phyloP scores from a whole-genome alignment of 2,329 filamentous ascomycete genomes.

The Colletotrichum shisoi region DNA sequence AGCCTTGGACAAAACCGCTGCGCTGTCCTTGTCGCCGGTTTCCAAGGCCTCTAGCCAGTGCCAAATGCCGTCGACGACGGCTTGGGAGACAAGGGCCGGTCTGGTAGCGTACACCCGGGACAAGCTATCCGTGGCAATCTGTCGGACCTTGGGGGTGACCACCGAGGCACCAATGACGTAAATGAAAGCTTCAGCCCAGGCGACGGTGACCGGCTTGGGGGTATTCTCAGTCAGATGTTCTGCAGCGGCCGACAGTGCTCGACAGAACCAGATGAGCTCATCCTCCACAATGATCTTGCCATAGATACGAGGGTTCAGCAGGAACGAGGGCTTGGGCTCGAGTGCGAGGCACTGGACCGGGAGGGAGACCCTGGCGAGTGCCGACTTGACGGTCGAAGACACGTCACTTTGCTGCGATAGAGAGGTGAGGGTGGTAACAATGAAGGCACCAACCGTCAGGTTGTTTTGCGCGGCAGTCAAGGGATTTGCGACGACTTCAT shows the following conservation, averaged over 20 bases:
- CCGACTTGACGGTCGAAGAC: slow-evolving; percentile 55
- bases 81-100: slow-evolving; percentile 65
- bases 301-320: slow-evolving; percentile 85
- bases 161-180: slow-evolving; percentile 73
- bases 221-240: slow-evolving; percentile 60
- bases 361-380: slow-evolving; percentile 67
- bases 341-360: slow-evolving; percentile 70
- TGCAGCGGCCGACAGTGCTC: slow-evolving; percentile 71
- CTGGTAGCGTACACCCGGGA: slow-evolving; percentile 69
- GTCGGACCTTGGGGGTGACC: slow-evolving; percentile 69
- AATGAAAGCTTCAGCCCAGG: slow-evolving; percentile 88
- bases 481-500: slow-evolving; percentile 80
- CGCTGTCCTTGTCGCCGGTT: slow-evolving; percentile 78
- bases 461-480: slow-evolving; percentile 81
- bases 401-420: slow-evolving; percentile 63
- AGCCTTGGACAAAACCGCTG: slow-evolving; percentile 70
- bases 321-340: slow-evolving; percentile 85
- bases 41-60: slow-evolving; percentile 75
- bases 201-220: slow-evolving; percentile 61
- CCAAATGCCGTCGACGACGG: slow-evolving; percentile 79
- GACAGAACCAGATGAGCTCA: slow-evolving; percentile 79
- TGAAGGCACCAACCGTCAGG: slow-evolving; percentile 79
- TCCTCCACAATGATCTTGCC: slow-evolving; percentile 77
- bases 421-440: slow-evolving; percentile 71
- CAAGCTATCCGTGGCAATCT: slow-evolving; percentile 68